phyloP scores from a whole-genome alignment of 78 protist species.

The Dictyostelium citrinum region DNA sequence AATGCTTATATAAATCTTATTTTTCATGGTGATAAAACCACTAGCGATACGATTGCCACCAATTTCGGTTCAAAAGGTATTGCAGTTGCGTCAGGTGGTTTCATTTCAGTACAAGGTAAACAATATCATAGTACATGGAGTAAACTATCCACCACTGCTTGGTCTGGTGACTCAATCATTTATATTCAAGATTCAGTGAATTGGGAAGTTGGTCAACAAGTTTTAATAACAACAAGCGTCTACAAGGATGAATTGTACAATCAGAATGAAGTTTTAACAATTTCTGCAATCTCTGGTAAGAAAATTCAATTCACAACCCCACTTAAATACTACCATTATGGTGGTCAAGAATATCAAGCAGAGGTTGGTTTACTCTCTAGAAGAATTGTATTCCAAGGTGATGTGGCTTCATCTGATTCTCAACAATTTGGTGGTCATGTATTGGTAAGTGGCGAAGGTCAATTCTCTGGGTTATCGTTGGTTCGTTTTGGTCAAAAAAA shows the following conservation, averaged over 20 bases:
- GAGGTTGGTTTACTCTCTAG: constrained; percentile 84
- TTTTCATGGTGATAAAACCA: constrained; percentile 40
- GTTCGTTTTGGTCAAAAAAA: constrained; percentile 83
- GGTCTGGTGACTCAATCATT: constrained; percentile 51
- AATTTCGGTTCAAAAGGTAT: constrained; percentile 59
- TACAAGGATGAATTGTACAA: constrained; percentile 15
- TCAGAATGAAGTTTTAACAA: constrained; percentile 83
- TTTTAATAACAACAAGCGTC: constrained; percentile 76
- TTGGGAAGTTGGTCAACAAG: constrained; percentile 82
- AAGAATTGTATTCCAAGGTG: constrained; percentile 52
- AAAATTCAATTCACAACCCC: constrained; percentile 15
- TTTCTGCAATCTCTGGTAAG: constrained; percentile 26
- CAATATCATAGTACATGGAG: constrained; percentile 82
- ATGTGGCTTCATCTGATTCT: background rate
- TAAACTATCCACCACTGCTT: constrained; percentile 56
- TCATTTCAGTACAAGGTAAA: constrained; percentile 61
- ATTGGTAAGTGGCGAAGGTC: constrained; percentile 39
- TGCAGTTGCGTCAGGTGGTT: constrained; percentile 39
- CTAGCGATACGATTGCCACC: background rate
- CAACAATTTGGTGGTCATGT: constrained; percentile 66
- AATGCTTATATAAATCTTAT: constrained; percentile 9
- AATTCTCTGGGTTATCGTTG: constrained; percentile 61
- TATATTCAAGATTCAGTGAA: constrained; percentile 70
- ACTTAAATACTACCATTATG: constrained; percentile 59
- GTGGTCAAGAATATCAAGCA: constrained; percentile 81